Percentiles rank a stretch among this genome's conserved stretches.
These are phyloP conservation scores for Hansfordia pulvinata DNA, from an alignment of 2,329 filamentous ascomycete species.

Conservation along the genomic window DNA sequence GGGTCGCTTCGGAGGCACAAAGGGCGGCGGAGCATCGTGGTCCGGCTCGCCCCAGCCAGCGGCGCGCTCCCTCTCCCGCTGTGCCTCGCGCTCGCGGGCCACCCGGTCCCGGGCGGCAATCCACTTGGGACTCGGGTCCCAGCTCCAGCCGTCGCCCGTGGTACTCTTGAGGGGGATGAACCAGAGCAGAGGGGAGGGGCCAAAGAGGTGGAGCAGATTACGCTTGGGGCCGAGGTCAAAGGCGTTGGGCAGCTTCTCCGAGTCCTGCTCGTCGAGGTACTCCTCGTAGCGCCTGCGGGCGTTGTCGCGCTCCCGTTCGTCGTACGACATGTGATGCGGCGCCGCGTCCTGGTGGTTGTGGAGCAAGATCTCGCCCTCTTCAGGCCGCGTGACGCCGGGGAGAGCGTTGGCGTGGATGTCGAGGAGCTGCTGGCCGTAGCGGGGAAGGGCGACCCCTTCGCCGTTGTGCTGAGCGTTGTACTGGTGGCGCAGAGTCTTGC, in stretches of 20 bases:
- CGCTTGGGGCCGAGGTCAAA: slow-evolving; percentile 79
- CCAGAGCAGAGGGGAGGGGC: slow-evolving; percentile 61
- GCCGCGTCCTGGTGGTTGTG: slow-evolving; percentile 15
- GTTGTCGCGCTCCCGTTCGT: slow-evolving; percentile 40
- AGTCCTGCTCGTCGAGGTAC: slow-evolving; percentile 85
- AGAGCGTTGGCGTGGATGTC: slow-evolving; percentile 74
- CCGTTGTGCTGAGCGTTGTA: slow-evolving; percentile 41
- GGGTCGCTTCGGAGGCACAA: slow-evolving; percentile 9
- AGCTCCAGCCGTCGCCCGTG: slow-evolving; percentile 83
- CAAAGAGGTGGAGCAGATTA: slow-evolving; percentile 75
- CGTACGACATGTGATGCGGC: slow-evolving; percentile 35
- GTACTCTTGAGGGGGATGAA: slow-evolving; percentile 70
- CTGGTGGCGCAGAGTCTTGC: slow-evolving; percentile 54
- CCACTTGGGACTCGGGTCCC: slow-evolving; percentile 79
- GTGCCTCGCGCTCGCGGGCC: slow-evolving; percentile 40
- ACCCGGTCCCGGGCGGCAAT: slow-evolving; percentile 54
- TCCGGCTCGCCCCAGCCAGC: slow-evolving; percentile 50
- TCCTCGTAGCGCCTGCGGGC: slow-evolving; percentile 43
- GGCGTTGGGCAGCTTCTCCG: slow-evolving; percentile 75
- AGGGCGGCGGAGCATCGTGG: too few species aligned
- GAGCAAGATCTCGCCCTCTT: slow-evolving; percentile 59
- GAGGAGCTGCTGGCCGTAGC: slow-evolving; percentile 58
- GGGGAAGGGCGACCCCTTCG: slow-evolving; percentile 35
- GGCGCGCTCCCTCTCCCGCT: slow-evolving; percentile 47
- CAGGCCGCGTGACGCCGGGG: slow-evolving; percentile 65